Base-by-base conservation (phyloP, 2,329 filamentous ascomycete species). In the Aspergillus fijiensis region DNA sequence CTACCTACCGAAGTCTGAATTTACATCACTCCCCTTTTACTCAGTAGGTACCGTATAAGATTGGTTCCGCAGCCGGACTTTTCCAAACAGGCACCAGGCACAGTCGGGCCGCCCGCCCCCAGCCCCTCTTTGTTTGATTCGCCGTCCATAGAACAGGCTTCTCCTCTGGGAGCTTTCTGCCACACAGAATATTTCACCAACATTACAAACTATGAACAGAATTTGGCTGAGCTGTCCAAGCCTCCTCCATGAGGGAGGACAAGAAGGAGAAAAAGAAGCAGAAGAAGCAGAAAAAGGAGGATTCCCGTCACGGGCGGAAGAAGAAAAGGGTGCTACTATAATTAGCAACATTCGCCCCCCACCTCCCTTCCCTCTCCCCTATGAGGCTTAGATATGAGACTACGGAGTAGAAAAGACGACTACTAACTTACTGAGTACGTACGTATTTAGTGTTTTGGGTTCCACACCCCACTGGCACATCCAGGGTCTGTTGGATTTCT, bases 401-500 rank as follows among this genome's bases (percentile, higher is more conserved):
- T n/a, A n/a, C n/a, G n/a, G n/a, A n/a, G n/a, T n/a, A 42, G 39
- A 12, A 16, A 42, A 23, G 23, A 23, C 23, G 23, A 23, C 23
- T 23, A 23, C 23, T 2, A 16, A 35, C 33, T 35, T 35, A 29
- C 27, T 35, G 12, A 10, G 12, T 35, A 16, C 12, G 33, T 35
- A 16, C 14, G 33, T 35, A 35, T 42, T 56, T 60, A 58, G 19
- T 51, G 27, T 56, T 50, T 49, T 42, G 42, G 54, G 60, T 57
- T 61, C 57, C 60, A 59, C 52, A 48, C 57, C 57, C 52, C 51
- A 45, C 39, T 23, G 23, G 23, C 39, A 58, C 47, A 58, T 49
- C 59, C 29, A 57, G 49, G 51, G 53, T 51, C 49, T 56, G 49
- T 27, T 19, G 35, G 25, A 23, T 16, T 53, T 51, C 55, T 33